Base-by-base conservation (phyloP, 345 rosid genomes). In the Zanthoxylum bungeanum region DNA sequence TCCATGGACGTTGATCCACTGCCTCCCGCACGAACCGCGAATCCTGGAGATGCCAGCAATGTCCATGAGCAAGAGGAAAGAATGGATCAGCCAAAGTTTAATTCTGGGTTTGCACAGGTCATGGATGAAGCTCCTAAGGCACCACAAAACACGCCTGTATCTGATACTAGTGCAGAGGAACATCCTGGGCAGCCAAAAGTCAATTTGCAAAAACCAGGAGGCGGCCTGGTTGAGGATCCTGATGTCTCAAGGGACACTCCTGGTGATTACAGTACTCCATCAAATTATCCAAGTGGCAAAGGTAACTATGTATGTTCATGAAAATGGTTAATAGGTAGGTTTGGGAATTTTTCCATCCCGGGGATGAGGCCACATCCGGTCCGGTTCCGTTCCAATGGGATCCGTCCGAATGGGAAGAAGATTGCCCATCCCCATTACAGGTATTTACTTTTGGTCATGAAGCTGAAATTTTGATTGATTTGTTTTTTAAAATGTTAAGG, bases 171-270 rank as follows among this genome's bases (percentile, higher is more conserved):
- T 67, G 60, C n/a, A 55, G 76, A 67, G 33, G 80, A 72, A 4
- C 39, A 17, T 69, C 69, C 75, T 37, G 83, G 78, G 53, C 82
- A 66, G 61, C 77, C 74, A 5, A 79, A 76, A 67, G 74, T 81
- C 61, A 79, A 82, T 51, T 10, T 80, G 24, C 85, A 74, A 19
- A 66, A 63, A 25, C 82, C 88, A 6, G 67, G n/a, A 51, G n/a
- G n/a, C n/a, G 76, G 81, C 30, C 64, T 85, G 80, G 85, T 85
- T 72, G 88, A 88, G 70, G 98, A 90, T 68, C 81, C 86, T 2
- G 83, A 69, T 53, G 88, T 81, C 50, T 90, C 86, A 1, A 78
- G 81, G 33, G 74, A 74, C 55, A 39, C 60, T 21, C 68, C 60
- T 16, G 75, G 50, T 30, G 60, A 70, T 71, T 39, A 46, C n/a